These are phyloP conservation scores for Cryomyces minteri DNA, from an alignment of 495 filamentous ascomycete genomes.

Conservation along the genomic window DNA sequence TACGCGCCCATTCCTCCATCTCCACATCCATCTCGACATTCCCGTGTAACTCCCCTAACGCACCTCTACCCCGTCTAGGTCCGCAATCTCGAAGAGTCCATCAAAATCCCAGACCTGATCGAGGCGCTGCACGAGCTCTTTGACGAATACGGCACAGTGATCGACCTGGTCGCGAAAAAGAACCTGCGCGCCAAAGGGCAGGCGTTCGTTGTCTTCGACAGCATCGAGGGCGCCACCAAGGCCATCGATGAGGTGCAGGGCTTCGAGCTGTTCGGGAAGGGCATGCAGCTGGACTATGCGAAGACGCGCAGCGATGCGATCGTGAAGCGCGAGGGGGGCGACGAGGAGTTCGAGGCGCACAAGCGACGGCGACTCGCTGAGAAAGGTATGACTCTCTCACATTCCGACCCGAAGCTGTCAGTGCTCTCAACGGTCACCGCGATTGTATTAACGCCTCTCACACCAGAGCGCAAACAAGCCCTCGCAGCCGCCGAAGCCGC, in stretches of 20 bases:
- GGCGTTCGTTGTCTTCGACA: conserved; percentile 89
- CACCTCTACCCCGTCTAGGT: conserved; percentile 29
- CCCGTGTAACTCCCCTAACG: no score
- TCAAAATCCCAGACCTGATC: conserved; percentile 65
- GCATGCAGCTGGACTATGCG: conserved; percentile 76
- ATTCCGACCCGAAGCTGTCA: no score
- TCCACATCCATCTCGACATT: no score
- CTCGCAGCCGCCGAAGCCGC: conserved; percentile 63
- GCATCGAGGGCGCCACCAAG: conserved; percentile 48
- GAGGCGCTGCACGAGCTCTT: conserved; percentile 64
- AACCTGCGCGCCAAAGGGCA: conserved; percentile 89
- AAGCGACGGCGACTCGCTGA: conserved; percentile 74
- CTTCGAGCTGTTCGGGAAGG: conserved; percentile 87
- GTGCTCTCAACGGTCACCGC: no score
- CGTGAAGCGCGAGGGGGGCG: conserved; percentile 48
- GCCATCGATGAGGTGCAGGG: conserved; percentile 85
- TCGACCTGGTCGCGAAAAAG: conserved; percentile 85
- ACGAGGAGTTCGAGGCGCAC: conserved; percentile 73
- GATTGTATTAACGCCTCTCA: conserved; percentile 6
- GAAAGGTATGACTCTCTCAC: conserved; percentile 42
- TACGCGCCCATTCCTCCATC: no score
- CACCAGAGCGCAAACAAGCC: conserved; percentile 76
- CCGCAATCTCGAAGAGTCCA: conserved; percentile 81
- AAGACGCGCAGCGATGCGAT: conserved; percentile 78
- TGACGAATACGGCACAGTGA: conserved; percentile 71